Conservation (phyloP, 257 asterid species). For the Nemophila menziesii region DNA sequence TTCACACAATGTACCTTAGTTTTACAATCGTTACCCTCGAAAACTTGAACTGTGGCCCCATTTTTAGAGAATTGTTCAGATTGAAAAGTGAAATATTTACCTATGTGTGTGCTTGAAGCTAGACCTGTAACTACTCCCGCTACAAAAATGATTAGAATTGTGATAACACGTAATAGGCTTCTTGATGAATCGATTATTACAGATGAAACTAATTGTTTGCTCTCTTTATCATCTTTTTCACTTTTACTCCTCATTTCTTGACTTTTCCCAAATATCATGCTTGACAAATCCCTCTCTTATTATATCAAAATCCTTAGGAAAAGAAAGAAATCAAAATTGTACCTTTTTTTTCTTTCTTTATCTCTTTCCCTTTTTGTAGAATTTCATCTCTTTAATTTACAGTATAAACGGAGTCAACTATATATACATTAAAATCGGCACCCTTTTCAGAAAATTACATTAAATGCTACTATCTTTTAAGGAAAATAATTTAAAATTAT, state of each 20-base stretch:
- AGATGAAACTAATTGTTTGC: conserved; percentile 15
- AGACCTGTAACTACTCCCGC: conserved; percentile 82
- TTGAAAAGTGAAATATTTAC: conserved; percentile 40
- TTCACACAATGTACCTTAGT: conserved; percentile 23
- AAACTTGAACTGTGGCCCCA: neutral
- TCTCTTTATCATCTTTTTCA: conserved; percentile 52
- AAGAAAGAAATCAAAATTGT: no score
- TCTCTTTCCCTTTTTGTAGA: neutral
- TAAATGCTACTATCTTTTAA: no score
- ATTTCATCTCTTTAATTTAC: neutral
- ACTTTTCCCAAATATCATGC: neutral
- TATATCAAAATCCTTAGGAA: neutral
- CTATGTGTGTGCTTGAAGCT: conserved; percentile 70
- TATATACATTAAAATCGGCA: no score
- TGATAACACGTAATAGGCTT: conserved; percentile 42
- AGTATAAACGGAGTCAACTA: neutral
- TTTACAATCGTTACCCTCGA: conserved; percentile 12
- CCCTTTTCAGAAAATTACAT: neutral
- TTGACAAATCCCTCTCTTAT: neutral
- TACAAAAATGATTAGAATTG: conserved; percentile 55
- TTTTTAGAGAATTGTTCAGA: conserved; percentile 22
- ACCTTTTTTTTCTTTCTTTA: neutral
- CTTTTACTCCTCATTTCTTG: conserved; percentile 34
- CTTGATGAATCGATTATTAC: conserved; percentile 42
- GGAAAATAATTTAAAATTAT: no score